Conservation (phyloP, 495 filamentous ascomycete species). For the Collariella sp. region DNA sequence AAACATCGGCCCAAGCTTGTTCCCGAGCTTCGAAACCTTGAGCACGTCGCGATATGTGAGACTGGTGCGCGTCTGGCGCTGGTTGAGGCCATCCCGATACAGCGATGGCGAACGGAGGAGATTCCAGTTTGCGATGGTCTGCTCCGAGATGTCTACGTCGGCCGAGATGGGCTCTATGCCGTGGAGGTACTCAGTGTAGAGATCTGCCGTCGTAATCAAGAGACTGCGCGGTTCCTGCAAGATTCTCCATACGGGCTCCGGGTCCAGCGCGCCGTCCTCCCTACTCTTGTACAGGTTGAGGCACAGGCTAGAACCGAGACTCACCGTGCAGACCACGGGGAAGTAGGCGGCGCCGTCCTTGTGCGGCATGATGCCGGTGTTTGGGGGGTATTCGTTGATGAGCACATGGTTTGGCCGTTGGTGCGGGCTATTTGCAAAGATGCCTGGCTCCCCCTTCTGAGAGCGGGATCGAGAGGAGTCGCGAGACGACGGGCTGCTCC, state of each 20-base stretch:
- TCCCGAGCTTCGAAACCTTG: conserved; percentile 70
- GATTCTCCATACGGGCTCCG: conserved; percentile 54
- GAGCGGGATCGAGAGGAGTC: conserved; percentile 49
- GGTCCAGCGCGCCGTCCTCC: conserved; percentile 39
- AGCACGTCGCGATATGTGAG: conserved; percentile 91
- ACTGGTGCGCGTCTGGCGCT: conserved; percentile 65
- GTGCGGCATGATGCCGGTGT: conserved; percentile 92
- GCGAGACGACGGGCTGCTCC: conserved; percentile 55
- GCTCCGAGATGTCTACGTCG: conserved; percentile 52
- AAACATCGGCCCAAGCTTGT: conserved; percentile 52
- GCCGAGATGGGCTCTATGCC: conserved; percentile 56
- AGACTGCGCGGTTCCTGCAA: conserved; percentile 82
- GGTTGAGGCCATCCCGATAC: conserved; percentile 51
- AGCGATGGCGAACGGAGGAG: conserved; percentile 53
- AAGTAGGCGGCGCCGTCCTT: conserved; percentile 87
- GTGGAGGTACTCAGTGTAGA: conserved; percentile 70
- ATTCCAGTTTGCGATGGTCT: conserved; percentile 74
- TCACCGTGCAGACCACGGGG: conserved; percentile 83
- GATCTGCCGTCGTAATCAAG: conserved; percentile 56
- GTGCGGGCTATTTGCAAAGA: conserved; percentile 70
- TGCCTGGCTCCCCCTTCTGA: conserved; percentile 27
- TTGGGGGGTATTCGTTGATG: conserved; percentile 82
- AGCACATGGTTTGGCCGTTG: conserved; percentile 78
- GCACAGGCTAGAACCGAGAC: conserved; percentile 66
- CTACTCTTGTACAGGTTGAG: conserved; percentile 68